Conservation (phyloP, 1,284 basidiomycete species). For the Quambalaria eucalypti region DNA sequence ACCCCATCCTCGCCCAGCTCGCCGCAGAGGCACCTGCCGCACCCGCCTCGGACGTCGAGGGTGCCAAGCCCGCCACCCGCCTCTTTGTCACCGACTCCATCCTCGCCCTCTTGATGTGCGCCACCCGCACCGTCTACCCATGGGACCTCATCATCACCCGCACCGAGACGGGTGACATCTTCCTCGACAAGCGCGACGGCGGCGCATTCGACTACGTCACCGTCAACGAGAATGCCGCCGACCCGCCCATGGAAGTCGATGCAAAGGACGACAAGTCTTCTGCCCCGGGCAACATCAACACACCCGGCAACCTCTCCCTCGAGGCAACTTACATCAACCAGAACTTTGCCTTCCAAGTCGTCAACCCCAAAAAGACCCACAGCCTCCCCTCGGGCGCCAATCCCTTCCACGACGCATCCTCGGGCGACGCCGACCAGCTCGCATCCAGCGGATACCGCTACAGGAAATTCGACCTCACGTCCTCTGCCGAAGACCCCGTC, state of each 20-base stretch:
- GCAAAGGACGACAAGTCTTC: conserved; percentile 19
- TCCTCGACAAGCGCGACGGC: conserved; percentile 88
- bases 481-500: conserved; percentile 69
- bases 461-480: conserved; percentile 86
- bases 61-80: conserved; percentile 49
- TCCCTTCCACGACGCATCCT: conserved; percentile 76
- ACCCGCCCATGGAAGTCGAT: conserved; percentile 77
- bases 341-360: conserved; percentile 95
- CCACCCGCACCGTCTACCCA: conserved; percentile 87
- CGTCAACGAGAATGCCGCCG: conserved; percentile 95
- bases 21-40: conserved; percentile 50
- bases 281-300: conserved; percentile 71
- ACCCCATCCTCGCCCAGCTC: conserved; percentile 55
- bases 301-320: conserved; percentile 82
- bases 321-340: conserved; percentile 99
- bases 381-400: conserved; percentile 47
- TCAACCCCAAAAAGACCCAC: conserved; percentile 60
- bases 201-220: conserved; percentile 93
- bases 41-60: conserved; percentile 50
- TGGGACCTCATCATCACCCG: conserved; percentile 97
- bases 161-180: conserved; percentile 76
- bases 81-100: conserved; percentile 95
- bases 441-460: conserved; percentile 95
- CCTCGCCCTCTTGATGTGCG: conserved; percentile 90
- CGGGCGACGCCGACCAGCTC: conserved; percentile 64